Percentiles rank a stretch among this genome's conserved stretches.
Evolutionary conservation across 2,329 filamentous ascomycete genomes (phyloP).

Genomic region (Chrysoporthe puriensis): DNA sequence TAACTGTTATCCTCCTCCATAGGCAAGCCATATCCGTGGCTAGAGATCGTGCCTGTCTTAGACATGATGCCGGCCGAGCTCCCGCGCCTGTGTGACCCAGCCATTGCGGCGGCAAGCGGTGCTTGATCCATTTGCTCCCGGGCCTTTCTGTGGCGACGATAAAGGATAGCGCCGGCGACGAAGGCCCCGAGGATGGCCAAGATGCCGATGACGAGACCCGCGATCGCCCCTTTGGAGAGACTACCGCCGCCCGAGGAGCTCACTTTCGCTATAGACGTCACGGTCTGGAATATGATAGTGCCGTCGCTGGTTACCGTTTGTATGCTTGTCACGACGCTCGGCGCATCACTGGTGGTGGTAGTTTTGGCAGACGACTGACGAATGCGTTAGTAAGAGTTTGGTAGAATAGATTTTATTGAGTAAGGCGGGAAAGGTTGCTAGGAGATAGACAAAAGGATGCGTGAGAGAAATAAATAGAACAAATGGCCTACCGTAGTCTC

Average conservation of each 20-base stretch:
- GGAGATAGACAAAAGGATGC: too few relatives aligned
- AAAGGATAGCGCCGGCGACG: slow-evolving; percentile 45
- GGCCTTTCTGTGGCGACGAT: slow-evolving; percentile 42
- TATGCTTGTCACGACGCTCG: slow-evolving; percentile 36
- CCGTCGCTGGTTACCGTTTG: slow-evolving; percentile 61
- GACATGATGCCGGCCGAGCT: slow-evolving; percentile 55
- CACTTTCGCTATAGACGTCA: slow-evolving; percentile 54
- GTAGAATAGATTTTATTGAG: background rate
- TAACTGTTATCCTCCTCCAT: slow-evolving; percentile 29
- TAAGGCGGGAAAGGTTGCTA: background rate
- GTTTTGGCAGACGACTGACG: slow-evolving; percentile 31
- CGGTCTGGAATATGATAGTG: slow-evolving; percentile 50
- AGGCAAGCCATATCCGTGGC: slow-evolving; percentile 31
- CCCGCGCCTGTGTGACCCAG: slow-evolving; percentile 48
- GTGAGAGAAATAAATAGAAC: background rate
- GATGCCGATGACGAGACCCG: slow-evolving; percentile 57
- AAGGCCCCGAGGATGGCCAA: slow-evolving; percentile 35
- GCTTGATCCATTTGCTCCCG: slow-evolving; percentile 49
- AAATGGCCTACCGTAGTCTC: background rate
- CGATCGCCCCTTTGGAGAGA: slow-evolving; percentile 52
- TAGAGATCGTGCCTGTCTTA: slow-evolving; percentile 48
- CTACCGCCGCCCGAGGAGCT: slow-evolving; percentile 34
- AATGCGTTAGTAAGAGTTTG: slow-evolving; percentile 18
- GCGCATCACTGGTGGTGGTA: slow-evolving; percentile 37
- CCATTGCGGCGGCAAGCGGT: slow-evolving; percentile 47